A percentile compares a stretch with the other conserved stretches of the same genome.
These are phyloP conservation scores for Trichoderma gracile DNA, from an alignment of 2,329 filamentous ascomycete species.

Conservation along the genomic window DNA sequence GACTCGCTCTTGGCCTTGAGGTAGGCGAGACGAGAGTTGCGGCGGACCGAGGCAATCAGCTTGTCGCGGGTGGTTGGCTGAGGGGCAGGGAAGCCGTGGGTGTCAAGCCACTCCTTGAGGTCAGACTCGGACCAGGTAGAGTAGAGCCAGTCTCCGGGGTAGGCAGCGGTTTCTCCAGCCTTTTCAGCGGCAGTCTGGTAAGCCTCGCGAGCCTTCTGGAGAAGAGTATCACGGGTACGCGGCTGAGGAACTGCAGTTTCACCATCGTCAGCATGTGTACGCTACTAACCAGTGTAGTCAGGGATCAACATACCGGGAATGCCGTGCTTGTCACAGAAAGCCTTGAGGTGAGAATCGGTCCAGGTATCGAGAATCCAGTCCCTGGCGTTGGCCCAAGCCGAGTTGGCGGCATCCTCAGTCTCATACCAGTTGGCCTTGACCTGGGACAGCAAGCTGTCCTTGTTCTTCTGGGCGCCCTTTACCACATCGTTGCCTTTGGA, in stretches of 20 bases:
- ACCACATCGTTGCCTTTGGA: conserved; percentile 70
- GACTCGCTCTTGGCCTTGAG: conserved; percentile 64
- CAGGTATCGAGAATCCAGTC: conserved; percentile 96
- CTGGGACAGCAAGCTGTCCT: conserved; percentile 66
- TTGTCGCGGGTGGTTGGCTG: conserved; percentile 84
- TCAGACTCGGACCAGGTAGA: conserved; percentile 89
- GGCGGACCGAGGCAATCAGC: conserved; percentile 83
- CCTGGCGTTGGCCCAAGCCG: conserved; percentile 70
- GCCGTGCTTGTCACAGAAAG: conserved; percentile 84
- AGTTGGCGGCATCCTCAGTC: conserved; percentile 72
- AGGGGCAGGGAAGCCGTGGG: conserved; percentile 79
- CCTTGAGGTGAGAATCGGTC: conserved; percentile 90
- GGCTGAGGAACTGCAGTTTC: conserved; percentile 70
- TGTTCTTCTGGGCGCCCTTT: conserved; percentile 65
- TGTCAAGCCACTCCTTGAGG: conserved; percentile 89
- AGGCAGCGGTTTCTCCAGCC: conserved; percentile 72
- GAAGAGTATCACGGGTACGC: conserved; percentile 77
- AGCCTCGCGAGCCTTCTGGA: conserved; percentile 75
- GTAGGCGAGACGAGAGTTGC: conserved; percentile 81
- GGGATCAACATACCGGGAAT: conserved; percentile 61
- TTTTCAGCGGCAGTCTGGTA: conserved; percentile 78
- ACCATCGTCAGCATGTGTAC: neutral
- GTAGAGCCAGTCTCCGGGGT: conserved; percentile 95
- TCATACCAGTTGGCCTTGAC: conserved; percentile 77
- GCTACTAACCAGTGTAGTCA: neutral